These are phyloP conservation scores for Kwoniella shivajii DNA, from an alignment of 1,284 basidiomycete genomes.

Conservation along the genomic window DNA sequence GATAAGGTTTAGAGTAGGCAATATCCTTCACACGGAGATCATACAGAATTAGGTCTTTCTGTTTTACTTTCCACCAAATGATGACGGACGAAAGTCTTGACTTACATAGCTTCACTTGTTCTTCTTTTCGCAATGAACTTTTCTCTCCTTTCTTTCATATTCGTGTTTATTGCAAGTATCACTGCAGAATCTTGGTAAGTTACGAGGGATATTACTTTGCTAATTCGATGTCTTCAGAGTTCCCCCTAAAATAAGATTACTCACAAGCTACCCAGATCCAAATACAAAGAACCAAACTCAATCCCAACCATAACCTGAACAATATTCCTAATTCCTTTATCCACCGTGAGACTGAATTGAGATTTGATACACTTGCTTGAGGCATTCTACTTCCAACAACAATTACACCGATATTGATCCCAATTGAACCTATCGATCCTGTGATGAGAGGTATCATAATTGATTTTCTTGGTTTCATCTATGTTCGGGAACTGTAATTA, in stretches of 20 bases:
- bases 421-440: neutral
- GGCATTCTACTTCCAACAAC: neutral
- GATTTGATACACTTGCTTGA: neutral
- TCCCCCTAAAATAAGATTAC: neutral
- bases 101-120: no score
- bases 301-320: slow-evolving; percentile 3
- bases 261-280: neutral
- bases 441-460: neutral
- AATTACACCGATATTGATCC: neutral
- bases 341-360: slow-evolving; percentile 1
- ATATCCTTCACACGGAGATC: neutral
- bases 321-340: neutral
- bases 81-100: no score
- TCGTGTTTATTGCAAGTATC: no score
- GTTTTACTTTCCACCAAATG: no score
- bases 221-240: no score
- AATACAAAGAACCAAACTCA: neutral
- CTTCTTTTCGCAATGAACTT: no score
- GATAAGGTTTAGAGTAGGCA: neutral
- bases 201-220: no score
- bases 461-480: neutral
- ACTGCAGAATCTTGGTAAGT: no score
- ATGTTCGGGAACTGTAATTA: neutral
- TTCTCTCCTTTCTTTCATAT: no score
- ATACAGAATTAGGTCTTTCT: no score